Evolutionary conservation across 129 eudicot genomes (phyloP).

Genomic region (Solidago caesia): DNA sequence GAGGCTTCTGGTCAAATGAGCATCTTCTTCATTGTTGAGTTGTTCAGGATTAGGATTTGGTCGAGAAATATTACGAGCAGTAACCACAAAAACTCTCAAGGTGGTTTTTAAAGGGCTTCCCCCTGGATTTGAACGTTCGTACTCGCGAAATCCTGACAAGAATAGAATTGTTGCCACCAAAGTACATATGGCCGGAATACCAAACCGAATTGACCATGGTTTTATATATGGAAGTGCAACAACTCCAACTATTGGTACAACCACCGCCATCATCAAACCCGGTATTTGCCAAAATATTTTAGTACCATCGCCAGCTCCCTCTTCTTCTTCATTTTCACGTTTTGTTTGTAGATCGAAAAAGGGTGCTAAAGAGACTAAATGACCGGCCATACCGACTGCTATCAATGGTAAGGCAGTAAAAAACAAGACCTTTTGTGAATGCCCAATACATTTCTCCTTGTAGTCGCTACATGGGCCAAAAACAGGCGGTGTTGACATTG

Average conservation of each 20-base stretch:
- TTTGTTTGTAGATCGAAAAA: conserved; percentile 40
- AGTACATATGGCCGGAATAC: conserved; percentile 59
- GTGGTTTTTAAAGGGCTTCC: conserved; percentile 48
- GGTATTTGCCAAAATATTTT: conserved; percentile 23
- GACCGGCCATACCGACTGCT: conserved; percentile 66
- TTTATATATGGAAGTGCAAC: conserved; percentile 48
- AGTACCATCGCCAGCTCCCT: background rate
- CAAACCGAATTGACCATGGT: conserved; percentile 61
- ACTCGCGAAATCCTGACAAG: conserved; percentile 34
- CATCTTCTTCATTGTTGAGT: conserved; percentile 24
- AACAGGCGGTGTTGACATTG: conserved; percentile 68
- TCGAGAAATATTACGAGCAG: conserved; percentile 36
- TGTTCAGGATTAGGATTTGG: conserved; percentile 29
- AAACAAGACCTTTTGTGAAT: conserved; percentile 53
- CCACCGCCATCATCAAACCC: conserved; percentile 26
- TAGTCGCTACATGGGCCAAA: conserved; percentile 48
- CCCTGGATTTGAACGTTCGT: conserved; percentile 25
- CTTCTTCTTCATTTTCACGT: background rate
- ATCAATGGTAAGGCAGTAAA: conserved; percentile 44
- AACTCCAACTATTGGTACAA: conserved; percentile 35
- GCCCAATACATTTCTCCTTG: conserved; percentile 51
- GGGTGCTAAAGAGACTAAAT: conserved; percentile 30
- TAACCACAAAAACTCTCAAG: conserved; percentile 49
- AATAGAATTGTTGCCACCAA: conserved; percentile 45
- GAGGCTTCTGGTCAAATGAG: conserved; percentile 41